Conservation (phyloP, 768 basidiomycete species). For the Leccinum barrowsii region DNA sequence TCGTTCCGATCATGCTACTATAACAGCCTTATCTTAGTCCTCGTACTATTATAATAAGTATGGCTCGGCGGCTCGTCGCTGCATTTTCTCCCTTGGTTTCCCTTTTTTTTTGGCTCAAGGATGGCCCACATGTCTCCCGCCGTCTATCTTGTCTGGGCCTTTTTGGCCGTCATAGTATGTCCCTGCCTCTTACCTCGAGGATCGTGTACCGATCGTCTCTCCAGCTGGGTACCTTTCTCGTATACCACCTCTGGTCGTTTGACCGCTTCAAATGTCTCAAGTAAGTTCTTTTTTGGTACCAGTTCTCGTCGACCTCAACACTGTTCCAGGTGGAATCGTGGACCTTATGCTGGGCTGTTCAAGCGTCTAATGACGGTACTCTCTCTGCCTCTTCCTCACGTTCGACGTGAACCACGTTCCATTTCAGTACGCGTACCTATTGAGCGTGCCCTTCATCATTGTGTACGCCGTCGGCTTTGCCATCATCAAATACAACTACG, state of each 20-base stretch:
- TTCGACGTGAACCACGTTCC: neutral
- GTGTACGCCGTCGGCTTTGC: slow-evolving; percentile 60
- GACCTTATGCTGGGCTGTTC: slow-evolving; percentile 67
- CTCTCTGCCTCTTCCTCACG: neutral
- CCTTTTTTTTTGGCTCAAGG: neutral
- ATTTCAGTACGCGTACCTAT: slow-evolving; percentile 39
- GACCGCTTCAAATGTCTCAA: slow-evolving; percentile 73
- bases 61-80: neutral
- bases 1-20: too few relatives aligned
- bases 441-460: slow-evolving; percentile 58
- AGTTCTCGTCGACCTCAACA: neutral
- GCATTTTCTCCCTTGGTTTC: neutral
- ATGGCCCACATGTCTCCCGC: slow-evolving; percentile 68
- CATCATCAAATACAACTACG: slow-evolving; percentile 71
- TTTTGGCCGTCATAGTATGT: slow-evolving; percentile 31
- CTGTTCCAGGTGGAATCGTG: slow-evolving; percentile 59
- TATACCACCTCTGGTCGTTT: slow-evolving; percentile 78
- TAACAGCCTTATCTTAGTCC: too few relatives aligned
- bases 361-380: slow-evolving; percentile 83
- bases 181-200: slow-evolving; percentile 6
- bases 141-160: slow-evolving; percentile 60
- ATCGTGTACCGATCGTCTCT: neutral
- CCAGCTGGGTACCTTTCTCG: slow-evolving; percentile 39
- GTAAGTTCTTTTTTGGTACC: slow-evolving; percentile 33
- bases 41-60: too few relatives aligned